Conservation (phyloP, 306 rosid genomes). For the Lagenaria siceraria region DNA sequence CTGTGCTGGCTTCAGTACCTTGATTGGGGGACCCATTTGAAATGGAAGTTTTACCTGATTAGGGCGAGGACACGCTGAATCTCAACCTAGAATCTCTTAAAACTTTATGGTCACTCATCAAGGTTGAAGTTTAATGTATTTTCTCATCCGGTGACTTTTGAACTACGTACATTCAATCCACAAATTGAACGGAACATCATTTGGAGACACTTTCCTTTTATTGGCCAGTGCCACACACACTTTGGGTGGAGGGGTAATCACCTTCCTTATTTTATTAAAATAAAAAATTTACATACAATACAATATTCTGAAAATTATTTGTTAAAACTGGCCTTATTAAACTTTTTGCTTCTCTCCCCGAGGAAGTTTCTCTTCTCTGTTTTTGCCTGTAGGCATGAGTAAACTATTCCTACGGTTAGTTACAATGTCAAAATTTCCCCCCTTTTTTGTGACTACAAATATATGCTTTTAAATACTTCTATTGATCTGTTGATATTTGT, state of each 20-base stretch:
- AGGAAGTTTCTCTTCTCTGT: not conserved
- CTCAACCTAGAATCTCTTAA: not conserved
- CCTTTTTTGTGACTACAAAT: not conserved
- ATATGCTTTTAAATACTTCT: not conserved
- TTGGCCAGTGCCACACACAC: not conserved
- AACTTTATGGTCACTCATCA: not conserved
- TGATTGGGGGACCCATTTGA: not conserved
- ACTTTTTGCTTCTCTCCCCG: not conserved
- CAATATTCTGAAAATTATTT: not conserved
- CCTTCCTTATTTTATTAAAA: not conserved
- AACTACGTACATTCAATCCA: not conserved
- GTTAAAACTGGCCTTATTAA: not conserved
- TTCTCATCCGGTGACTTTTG: not conserved
- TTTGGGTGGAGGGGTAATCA: not conserved
- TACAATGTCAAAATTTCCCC: not conserved
- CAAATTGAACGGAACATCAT: not conserved
- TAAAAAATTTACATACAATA: not conserved
- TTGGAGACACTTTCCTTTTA: not conserved
- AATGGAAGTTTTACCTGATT: not conserved
- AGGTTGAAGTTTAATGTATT: not conserved
- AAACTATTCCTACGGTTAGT: not conserved
- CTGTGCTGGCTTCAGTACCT: not conserved
- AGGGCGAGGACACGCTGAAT: not conserved
- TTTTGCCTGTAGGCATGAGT: not conserved
- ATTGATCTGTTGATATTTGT: constrained; percentile 13